phyloP scores from a whole-genome alignment of 768 basidiomycete genomes.

The Mycena filopes region DNA sequence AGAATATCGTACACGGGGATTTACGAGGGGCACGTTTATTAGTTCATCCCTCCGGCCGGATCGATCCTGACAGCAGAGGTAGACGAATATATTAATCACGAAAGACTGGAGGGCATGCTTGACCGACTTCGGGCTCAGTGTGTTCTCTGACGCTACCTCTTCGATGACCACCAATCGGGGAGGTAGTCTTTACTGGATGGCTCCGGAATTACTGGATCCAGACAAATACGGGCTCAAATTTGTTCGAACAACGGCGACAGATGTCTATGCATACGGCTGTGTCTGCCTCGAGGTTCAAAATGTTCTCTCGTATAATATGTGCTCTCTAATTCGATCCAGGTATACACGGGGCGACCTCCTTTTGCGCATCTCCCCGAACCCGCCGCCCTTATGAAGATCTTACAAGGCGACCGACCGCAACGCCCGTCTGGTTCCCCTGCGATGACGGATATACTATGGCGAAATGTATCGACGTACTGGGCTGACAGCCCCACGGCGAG shows the following conservation, averaged over 20 bases:
- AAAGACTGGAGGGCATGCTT: slow-evolving; percentile 13
- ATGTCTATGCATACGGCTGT: slow-evolving; percentile 46
- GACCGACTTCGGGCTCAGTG: slow-evolving; percentile 10
- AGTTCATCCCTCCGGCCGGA: no score
- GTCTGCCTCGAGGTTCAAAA: slow-evolving; percentile 43
- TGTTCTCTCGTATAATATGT: not conserved
- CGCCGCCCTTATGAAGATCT: slow-evolving; percentile 13
- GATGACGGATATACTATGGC: slow-evolving; percentile 8
- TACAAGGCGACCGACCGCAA: slow-evolving; percentile 11
- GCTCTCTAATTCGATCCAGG: not conserved
- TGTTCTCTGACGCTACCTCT: not conserved
- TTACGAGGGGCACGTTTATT: not conserved
- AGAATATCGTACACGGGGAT: not conserved
- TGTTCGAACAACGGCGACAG: not conserved
- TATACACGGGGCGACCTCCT: slow-evolving; percentile 23
- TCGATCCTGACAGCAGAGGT: no score
- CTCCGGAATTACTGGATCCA: slow-evolving; percentile 6
- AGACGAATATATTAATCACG: slow-evolving; percentile 7
- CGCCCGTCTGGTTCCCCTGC: slow-evolving; percentile 4
- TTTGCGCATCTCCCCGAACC: slow-evolving; percentile 9
- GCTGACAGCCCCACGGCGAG: not conserved
- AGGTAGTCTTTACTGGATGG: slow-evolving; percentile 2
- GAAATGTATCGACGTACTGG: slow-evolving; percentile 5
- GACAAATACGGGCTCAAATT: not conserved
- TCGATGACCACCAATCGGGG: not conserved